Percentiles rank a stretch among this genome's conserved stretches.
These are phyloP conservation scores for Pseudocercospora fuligena DNA, from an alignment of 2,329 filamentous ascomycete genomes.

Conservation along the genomic window DNA sequence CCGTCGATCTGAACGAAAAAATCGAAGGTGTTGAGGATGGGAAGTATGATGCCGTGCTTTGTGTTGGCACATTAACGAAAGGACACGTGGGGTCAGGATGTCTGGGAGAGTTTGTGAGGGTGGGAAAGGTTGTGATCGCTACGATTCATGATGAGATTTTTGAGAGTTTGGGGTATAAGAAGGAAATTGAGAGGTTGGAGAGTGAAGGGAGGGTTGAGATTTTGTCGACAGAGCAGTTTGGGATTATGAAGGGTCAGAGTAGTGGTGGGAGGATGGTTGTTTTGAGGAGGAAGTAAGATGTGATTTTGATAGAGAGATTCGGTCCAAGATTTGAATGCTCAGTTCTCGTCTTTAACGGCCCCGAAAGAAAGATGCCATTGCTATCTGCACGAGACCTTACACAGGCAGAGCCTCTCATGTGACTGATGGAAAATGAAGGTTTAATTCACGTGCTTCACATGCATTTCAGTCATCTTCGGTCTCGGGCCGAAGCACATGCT, in stretches of 20 bases:
- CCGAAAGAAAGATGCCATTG: no score
- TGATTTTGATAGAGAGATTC: background rate
- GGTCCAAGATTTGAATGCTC: no score
- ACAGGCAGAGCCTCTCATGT: no score
- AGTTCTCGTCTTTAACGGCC: no score
- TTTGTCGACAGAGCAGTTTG: slow-evolving; percentile 19
- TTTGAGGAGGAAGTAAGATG: slow-evolving; percentile 17
- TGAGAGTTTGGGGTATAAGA: slow-evolving; percentile 24
- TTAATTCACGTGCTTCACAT: no score
- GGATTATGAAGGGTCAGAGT: slow-evolving; percentile 20
- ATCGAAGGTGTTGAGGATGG: slow-evolving; percentile 18
- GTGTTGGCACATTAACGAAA: slow-evolving; percentile 29
- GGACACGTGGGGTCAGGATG: slow-evolving; percentile 25
- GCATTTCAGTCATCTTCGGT: no score
- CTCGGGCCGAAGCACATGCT: no score
- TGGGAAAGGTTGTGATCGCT: slow-evolving; percentile 22
- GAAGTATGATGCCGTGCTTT: slow-evolving; percentile 23
- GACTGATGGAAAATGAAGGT: no score
- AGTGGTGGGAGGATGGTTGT: slow-evolving; percentile 27
- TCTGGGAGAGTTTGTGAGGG: slow-evolving; percentile 18
- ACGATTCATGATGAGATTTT: slow-evolving; percentile 29
- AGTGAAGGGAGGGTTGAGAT: slow-evolving; percentile 19
- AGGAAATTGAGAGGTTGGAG: slow-evolving; percentile 15
- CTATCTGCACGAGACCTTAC: no score
- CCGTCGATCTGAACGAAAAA: slow-evolving; percentile 23